Evolutionary conservation across 345 rosid genomes (phyloP).

Genomic region (Gossypium turneri): DNA sequence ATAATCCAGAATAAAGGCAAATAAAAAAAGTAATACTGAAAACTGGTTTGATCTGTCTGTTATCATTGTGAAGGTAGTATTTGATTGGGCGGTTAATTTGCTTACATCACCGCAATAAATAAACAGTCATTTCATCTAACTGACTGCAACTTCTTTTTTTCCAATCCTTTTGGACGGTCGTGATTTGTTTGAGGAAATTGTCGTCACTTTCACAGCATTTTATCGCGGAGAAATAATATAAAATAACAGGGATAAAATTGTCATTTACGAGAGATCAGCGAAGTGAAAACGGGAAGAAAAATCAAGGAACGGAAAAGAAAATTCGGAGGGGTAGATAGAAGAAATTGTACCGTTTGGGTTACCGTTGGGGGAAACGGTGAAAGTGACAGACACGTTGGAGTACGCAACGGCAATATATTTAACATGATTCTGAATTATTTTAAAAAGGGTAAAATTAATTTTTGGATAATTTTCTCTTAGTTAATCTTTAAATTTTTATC

Average conservation of each 20-base stretch:
- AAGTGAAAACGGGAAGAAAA: no score
- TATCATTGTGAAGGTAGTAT: neutral
- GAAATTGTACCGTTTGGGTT: slow-evolving; percentile 22
- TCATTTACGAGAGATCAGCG: slow-evolving; percentile 1
- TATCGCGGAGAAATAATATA: neutral
- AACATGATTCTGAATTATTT: no score
- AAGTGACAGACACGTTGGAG: slow-evolving; percentile 15
- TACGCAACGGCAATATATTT: slow-evolving; percentile 22
- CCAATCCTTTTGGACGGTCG: slow-evolving; percentile 19
- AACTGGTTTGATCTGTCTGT: neutral
- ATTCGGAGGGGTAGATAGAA: neutral
- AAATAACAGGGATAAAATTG: slow-evolving; percentile 12
- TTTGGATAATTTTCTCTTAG: no score
- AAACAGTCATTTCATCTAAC: neutral
- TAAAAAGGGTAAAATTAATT: no score
- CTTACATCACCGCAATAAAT: slow-evolving; percentile 5
- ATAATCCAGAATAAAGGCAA: neutral
- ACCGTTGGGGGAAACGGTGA: slow-evolving; percentile 30
- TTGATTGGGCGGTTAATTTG: slow-evolving; percentile 6
- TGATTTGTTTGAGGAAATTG: neutral
- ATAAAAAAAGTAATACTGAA: neutral
- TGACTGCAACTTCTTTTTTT: neutral
- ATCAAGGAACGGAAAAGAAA: neutral
- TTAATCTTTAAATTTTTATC: no score
- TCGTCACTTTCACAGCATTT: neutral